Base-by-base conservation (phyloP, 371 early-diverging fungal genomes). In the Syncephalastrum sp. region DNA sequence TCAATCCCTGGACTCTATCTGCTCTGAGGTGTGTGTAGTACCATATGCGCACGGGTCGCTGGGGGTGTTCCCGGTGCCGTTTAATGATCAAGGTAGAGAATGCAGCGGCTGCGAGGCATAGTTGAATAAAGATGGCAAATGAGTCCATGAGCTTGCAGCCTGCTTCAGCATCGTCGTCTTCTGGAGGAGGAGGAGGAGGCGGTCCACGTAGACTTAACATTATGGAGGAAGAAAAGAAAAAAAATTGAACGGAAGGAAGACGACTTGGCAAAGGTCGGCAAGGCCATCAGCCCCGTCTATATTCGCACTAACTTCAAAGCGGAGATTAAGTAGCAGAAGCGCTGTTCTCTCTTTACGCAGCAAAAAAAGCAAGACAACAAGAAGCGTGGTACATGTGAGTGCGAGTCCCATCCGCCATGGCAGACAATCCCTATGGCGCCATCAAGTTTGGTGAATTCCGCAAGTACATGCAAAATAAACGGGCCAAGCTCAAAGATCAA, bases 71-170 rank as follows among this genome's bases (percentile, higher is more conserved):
- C 56, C 81, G 68, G 19, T 75, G 73, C 54, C 86, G 71, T 47
- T 87, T 87, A 48, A 77, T 75, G 47, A 87, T 77, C 33, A 87
- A 70, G 0, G 88, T 82, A 4, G 85, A 83, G 54, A 85, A 82
- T 3, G 84, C 86, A 54, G 79, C 69, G 45, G 82, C 62, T n/a
- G 82, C 88, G 43, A 87, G 58, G 33, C 82, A 69, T 16, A 83
- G 47, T 55, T 87, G 88, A 27, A 87, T 74, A 53, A 82, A 72
- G 47, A 87, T 83, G 21, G 84, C 88, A 72, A 87, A 87, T 7
- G 72, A 42, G 64, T 84, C 82, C 71, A 84, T 73, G 17, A 86
- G 69, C 45, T 79, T 69, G 50, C 86, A 86, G 1, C 79, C 71
- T 33, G 69, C 64, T 53, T 80, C 60, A 3, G 67, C 60, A 47